phyloP scores from a whole-genome alignment of 768 basidiomycete species.

The Hygrocybe coccinea region DNA sequence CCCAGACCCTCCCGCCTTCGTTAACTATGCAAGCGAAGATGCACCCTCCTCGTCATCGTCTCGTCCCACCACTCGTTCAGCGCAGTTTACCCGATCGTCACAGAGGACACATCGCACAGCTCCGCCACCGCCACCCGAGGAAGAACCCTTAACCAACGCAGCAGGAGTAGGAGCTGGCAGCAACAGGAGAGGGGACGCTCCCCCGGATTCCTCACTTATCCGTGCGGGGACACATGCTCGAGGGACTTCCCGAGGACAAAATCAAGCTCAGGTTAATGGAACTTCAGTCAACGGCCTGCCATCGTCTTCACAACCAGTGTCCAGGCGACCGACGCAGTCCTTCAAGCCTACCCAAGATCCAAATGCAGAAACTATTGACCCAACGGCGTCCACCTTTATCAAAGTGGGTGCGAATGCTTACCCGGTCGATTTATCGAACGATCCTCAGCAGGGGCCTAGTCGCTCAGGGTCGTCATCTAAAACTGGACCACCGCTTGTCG shows the following conservation, averaged over 20 bases:
- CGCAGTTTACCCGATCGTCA: constrained; percentile 48
- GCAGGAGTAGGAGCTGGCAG: constrained; percentile 71
- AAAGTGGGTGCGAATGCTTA: constrained; percentile 66
- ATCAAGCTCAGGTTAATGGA: constrained; percentile 31
- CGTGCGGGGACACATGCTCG: constrained; percentile 34
- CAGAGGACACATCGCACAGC: constrained; percentile 33
- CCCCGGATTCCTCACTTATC: constrained; percentile 25
- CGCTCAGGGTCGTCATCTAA: constrained; percentile 27
- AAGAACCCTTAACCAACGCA: constrained; percentile 49
- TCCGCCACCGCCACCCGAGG: constrained; percentile 27
- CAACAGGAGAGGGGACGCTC: constrained; percentile 34
- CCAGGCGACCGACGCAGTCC: constrained; percentile 13
- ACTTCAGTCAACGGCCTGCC: constrained; percentile 4
- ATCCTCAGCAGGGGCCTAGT: constrained; percentile 51
- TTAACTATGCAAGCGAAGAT: constrained; percentile 71
- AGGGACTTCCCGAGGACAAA: constrained; percentile 5
- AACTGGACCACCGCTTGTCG: constrained; percentile 35
- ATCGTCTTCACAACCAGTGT: not conserved
- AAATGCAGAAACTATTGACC: constrained; percentile 57
- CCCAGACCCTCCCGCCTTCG: constrained; percentile 81
- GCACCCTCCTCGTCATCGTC: constrained; percentile 57
- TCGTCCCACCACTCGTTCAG: constrained; percentile 51
- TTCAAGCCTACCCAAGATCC: constrained; percentile 38
- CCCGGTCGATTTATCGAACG: constrained; percentile 57
- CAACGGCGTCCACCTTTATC: constrained; percentile 61